Evolutionary conservation across 2,329 filamentous ascomycete species (phyloP).

Genomic region (Xylogone sp.): DNA sequence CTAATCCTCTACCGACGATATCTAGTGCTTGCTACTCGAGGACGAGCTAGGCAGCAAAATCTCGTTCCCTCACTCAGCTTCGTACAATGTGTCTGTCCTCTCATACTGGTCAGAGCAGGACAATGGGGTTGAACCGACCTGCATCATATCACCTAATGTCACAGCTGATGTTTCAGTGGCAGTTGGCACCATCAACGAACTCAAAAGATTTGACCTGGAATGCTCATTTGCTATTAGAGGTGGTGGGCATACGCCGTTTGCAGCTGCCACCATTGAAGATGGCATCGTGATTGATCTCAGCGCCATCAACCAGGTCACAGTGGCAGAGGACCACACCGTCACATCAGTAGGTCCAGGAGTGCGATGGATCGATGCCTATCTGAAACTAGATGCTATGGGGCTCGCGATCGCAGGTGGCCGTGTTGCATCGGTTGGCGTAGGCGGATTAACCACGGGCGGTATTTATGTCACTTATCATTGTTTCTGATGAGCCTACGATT

Average conservation of each 20-base stretch:
- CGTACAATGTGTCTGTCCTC: constrained; percentile 2
- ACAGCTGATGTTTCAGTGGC: constrained; percentile 20
- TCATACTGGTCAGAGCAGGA: constrained; percentile 14
- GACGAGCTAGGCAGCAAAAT: constrained; percentile 4
- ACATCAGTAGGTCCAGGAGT: constrained; percentile 32
- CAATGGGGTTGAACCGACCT: constrained; percentile 19
- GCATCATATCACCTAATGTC: constrained; percentile 21
- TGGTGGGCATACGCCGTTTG: constrained; percentile 55
- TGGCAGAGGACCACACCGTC: constrained; percentile 21
- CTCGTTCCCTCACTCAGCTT: constrained; percentile 1
- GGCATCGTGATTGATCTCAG: constrained; percentile 46
- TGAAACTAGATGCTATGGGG: constrained; percentile 24
- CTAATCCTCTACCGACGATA: neutral
- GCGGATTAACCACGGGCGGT: constrained; percentile 33
- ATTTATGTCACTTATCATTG: neutral
- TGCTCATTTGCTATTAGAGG: constrained; percentile 50
- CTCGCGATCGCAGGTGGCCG: constrained; percentile 34
- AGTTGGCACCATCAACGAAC: constrained; percentile 2
- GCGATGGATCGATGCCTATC: constrained; percentile 35
- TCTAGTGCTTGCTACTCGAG: neutral
- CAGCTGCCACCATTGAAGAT: constrained; percentile 42
- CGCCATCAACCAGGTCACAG: constrained; percentile 8
- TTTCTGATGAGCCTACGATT: constrained; percentile 1
- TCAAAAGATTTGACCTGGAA: constrained; percentile 8
- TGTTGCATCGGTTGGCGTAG: constrained; percentile 32